Evolutionary conservation across 768 basidiomycete genomes (phyloP).

Genomic region (Tylopilus intermedius): DNA sequence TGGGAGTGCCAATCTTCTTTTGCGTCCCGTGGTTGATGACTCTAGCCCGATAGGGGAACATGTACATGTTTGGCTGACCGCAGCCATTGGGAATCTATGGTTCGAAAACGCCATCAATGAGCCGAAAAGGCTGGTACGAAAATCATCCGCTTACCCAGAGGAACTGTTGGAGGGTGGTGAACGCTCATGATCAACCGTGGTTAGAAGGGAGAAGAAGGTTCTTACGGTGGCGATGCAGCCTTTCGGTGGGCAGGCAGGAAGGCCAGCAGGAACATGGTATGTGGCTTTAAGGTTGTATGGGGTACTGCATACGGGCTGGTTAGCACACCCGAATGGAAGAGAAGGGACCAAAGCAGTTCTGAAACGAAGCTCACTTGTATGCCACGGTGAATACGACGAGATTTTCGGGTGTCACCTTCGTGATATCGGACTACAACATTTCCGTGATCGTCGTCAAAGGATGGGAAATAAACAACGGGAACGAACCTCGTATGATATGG

Average conservation of each 20-base stretch:
- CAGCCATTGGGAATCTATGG: conserved; percentile 7
- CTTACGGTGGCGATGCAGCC: conserved; percentile 9
- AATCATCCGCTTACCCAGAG: conserved; percentile 5
- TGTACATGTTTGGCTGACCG: conserved; percentile 7
- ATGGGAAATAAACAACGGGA: background rate
- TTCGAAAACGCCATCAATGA: background rate
- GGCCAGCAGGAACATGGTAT: conserved; percentile 4
- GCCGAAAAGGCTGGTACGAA: background rate
- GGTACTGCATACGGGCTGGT: conserved; percentile 1
- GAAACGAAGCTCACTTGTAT: conserved; percentile 1
- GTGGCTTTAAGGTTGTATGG: background rate
- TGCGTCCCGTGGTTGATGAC: background rate
- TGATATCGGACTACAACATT: background rate
- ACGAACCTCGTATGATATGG: conserved; percentile 16
- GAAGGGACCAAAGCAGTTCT: background rate
- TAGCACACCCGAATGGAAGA: background rate
- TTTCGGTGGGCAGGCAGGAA: conserved; percentile 1
- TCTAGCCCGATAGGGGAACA: background rate
- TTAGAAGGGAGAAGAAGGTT: background rate
- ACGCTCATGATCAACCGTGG: background rate
- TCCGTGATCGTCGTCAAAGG: background rate
- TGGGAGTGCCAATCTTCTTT: conserved; percentile 5
- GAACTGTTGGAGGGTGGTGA: background rate
- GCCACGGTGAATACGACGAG: background rate
- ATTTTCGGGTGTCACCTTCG: background rate